Percentiles rank a stretch among this genome's conserved stretches.
Evolutionary conservation across 208 protist genomes (phyloP).

Genomic region (Crithidia acanthocephali): DNA sequence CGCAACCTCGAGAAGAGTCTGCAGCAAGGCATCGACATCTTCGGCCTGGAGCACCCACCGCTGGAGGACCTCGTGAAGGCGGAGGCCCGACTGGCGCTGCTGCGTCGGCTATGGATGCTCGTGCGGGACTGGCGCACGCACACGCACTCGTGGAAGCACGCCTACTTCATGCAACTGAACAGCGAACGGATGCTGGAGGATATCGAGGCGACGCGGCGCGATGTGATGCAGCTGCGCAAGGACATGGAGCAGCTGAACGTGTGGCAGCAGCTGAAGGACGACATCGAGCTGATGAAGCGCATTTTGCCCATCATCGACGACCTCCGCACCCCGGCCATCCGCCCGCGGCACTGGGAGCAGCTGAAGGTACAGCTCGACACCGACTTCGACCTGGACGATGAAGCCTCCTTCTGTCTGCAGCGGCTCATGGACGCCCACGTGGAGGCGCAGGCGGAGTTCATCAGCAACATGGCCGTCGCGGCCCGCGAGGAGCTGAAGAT

Average conservation of each 20-base stretch:
- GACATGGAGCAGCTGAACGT: slow-evolving; percentile 95
- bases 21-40: slow-evolving; percentile 96
- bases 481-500: slow-evolving; percentile 96
- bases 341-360: slow-evolving; percentile 93
- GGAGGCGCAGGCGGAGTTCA: slow-evolving; percentile 94
- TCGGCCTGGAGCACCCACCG: slow-evolving; percentile 91
- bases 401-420: slow-evolving; percentile 93
- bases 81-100: slow-evolving; percentile 80
- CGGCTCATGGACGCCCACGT: slow-evolving; percentile 94
- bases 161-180: slow-evolving; percentile 92
- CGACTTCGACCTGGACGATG: slow-evolving; percentile 91
- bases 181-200: slow-evolving; percentile 93
- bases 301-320: slow-evolving; percentile 97
- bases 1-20: slow-evolving; percentile 79
- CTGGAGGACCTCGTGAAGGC: slow-evolving; percentile 93
- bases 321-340: slow-evolving; percentile 95
- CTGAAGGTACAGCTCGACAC: slow-evolving; percentile 93
- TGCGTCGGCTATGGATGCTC: slow-evolving; percentile 93
- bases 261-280: slow-evolving; percentile 93
- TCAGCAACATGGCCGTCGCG: slow-evolving; percentile 92
- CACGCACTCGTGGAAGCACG: slow-evolving; percentile 89
- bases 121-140: slow-evolving; percentile 91
- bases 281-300: slow-evolving; percentile 96
- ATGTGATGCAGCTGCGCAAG: slow-evolving; percentile 85
- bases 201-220: slow-evolving; percentile 82